Base-by-base conservation (phyloP, 768 basidiomycete species). In the Lactarius hengduanensis region DNA sequence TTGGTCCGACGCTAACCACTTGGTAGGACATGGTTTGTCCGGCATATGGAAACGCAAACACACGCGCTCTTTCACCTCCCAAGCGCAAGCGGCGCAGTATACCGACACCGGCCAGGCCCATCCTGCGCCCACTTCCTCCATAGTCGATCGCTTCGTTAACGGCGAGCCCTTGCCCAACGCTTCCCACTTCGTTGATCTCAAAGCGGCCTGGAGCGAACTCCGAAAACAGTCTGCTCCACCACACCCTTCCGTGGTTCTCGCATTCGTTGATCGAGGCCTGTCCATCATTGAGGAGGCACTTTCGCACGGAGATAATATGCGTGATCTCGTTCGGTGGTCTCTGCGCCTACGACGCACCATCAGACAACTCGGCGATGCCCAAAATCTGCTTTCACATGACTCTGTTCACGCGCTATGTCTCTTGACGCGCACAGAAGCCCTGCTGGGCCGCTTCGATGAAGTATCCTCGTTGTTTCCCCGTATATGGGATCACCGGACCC, bases 201-300 rank as follows among this genome's bases (percentile, higher is more conserved):
- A 70, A 16, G 26, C 55, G 57, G 69, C 69, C 16, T 70, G 69
- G 69, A 20, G 9, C 43, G 67, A 62, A 36, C 60, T 65, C 34
- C 62, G 53, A 3, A 64, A 54, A 22, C 59, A 38, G 38, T n/a
- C 62, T 54, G 34, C 47, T 34, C 36, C 59, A 5, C 57, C 36
- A 10, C 34, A 38, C 18, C 36, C 62, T 40, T 56, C 61, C 53
- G 50, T 63, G 66, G 40, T 61, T 57, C 57, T 70, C 50, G 36
- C 22, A 26, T 70, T 70, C 30, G 57, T 65, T 30, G 70, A 70
- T 69, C 68, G 68, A n/a, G 64, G 62, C 2, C 41, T 65, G 15
- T 55, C 67, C 26, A 47, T 41, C 43, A n/a, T 69, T n/a, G 70
- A 70, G 56, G 55, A 20, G 22, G 36, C 61, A 15, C 61, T 62